Conservation (phyloP, 2,329 filamentous ascomycete genomes). For the Colletotrichum liaoningense region DNA sequence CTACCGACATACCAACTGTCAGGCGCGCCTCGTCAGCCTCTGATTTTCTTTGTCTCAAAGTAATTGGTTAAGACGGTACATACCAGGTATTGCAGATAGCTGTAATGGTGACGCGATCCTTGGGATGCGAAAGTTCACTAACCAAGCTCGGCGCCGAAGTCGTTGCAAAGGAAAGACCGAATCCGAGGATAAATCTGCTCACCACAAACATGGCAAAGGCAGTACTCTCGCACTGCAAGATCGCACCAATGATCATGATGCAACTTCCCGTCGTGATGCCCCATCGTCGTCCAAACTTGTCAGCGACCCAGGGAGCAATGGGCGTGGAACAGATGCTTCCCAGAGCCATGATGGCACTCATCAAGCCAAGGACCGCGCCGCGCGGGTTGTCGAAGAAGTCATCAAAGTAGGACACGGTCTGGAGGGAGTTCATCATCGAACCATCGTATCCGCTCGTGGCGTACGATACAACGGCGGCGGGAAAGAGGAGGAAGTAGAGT, state of each 20-base stretch:
- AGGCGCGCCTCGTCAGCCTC: background rate
- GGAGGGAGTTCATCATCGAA: constrained; percentile 62
- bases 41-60: background rate
- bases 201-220: constrained; percentile 61
- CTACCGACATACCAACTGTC: constrained; percentile 59
- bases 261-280: constrained; percentile 45
- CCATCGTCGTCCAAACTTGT: constrained; percentile 45
- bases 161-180: constrained; percentile 64
- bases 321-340: constrained; percentile 54
- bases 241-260: constrained; percentile 46
- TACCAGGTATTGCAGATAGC: constrained; percentile 61
- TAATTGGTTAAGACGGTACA: background rate
- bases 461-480: constrained; percentile 48
- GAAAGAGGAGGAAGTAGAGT: constrained; percentile 47
- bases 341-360: constrained; percentile 58
- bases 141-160: constrained; percentile 62
- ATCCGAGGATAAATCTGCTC: constrained; percentile 63
- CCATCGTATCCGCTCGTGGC: constrained; percentile 62
- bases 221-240: constrained; percentile 43
- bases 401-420: constrained; percentile 55
- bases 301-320: constrained; percentile 46
- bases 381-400: constrained; percentile 50
- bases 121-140: constrained; percentile 64
- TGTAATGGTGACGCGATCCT: constrained; percentile 63
- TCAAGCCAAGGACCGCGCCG: constrained; percentile 44